Percentiles rank a stretch among this genome's conserved stretches.
Conservation (phyloP, 139 green algal species). For the Tetradesmus lagerheimii region DNA sequence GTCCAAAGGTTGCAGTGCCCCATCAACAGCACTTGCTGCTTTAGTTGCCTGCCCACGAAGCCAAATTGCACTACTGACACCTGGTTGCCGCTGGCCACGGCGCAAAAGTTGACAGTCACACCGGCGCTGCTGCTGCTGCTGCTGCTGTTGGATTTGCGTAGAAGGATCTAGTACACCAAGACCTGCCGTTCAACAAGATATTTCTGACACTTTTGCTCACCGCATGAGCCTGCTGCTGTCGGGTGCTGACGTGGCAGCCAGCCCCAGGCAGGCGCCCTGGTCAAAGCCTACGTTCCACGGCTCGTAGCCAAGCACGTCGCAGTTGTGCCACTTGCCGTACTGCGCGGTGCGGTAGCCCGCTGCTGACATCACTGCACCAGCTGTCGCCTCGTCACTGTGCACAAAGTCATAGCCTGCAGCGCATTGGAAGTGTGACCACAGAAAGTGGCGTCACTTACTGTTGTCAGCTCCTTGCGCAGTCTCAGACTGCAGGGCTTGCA, state of each 20-base stretch:
- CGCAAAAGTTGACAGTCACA: too few species aligned
- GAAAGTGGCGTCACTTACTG: too few species aligned
- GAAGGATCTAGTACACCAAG: too few species aligned
- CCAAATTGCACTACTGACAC: too few species aligned
- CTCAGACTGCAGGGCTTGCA: too few species aligned
- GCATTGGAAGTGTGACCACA: neutral
- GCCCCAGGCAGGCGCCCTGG: neutral
- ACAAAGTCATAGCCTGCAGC: slow-evolving; percentile 16
- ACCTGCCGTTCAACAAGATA: too few species aligned
- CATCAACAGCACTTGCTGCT: too few species aligned
- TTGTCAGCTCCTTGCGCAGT: too few species aligned
- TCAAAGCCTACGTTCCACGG: slow-evolving; percentile 19
- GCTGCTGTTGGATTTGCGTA: too few species aligned
- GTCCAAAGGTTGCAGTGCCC: too few species aligned
- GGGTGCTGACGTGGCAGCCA: neutral
- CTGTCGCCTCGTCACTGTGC: neutral
- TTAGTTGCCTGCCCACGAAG: too few species aligned
- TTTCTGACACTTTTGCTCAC: neutral
- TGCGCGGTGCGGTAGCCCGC: slow-evolving; percentile 7
- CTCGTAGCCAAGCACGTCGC: slow-evolving; percentile 6
- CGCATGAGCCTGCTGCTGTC: neutral
- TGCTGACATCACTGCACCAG: neutral
- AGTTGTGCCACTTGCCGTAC: slow-evolving; percentile 32
- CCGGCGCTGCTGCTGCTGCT: neutral
- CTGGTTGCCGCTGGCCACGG: too few species aligned